Evolutionary conservation across 352 stramenopile species (phyloP).

Genomic region (Paralagenidium karlingii): DNA sequence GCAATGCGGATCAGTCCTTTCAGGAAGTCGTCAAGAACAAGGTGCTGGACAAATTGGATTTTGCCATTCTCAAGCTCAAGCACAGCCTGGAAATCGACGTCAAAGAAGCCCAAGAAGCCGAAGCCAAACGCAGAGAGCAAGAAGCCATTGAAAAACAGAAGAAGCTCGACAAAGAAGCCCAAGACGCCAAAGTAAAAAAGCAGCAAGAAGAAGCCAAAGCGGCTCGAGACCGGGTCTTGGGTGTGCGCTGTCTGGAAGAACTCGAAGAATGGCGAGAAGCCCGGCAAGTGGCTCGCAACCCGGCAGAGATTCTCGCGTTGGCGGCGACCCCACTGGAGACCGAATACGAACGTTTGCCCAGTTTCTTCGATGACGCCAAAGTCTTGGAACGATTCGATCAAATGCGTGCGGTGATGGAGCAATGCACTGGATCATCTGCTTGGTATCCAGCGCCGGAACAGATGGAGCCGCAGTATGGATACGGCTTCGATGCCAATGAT

Average conservation of each 20-base stretch:
- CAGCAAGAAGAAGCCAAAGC: constrained; percentile 13
- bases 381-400: constrained; percentile 5
- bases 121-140: constrained; percentile 5
- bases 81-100: constrained; percentile 31
- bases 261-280: constrained; percentile 22
- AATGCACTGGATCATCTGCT: too few species aligned
- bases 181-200: constrained; percentile 9
- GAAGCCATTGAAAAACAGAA: background rate
- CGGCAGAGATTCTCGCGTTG: constrained; percentile 9
- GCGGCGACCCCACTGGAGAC: background rate
- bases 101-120: constrained; percentile 28
- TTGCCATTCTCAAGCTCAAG: constrained; percentile 48
- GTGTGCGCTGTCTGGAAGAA: constrained; percentile 26
- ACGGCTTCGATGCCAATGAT: too few species aligned
- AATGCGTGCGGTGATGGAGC: constrained; percentile 6
- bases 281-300: too few species aligned
- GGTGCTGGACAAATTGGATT: constrained; percentile 40
- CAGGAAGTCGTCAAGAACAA: constrained; percentile 25
- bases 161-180: too few species aligned
- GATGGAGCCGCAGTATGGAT: too few species aligned
- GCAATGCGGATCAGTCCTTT: constrained; percentile 5
- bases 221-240: constrained; percentile 33
- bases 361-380: constrained; percentile 2
- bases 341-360: background rate
- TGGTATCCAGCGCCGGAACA: too few species aligned